Conservation (phyloP, 352 stramenopile genomes). For the Pythium utonaiense region DNA sequence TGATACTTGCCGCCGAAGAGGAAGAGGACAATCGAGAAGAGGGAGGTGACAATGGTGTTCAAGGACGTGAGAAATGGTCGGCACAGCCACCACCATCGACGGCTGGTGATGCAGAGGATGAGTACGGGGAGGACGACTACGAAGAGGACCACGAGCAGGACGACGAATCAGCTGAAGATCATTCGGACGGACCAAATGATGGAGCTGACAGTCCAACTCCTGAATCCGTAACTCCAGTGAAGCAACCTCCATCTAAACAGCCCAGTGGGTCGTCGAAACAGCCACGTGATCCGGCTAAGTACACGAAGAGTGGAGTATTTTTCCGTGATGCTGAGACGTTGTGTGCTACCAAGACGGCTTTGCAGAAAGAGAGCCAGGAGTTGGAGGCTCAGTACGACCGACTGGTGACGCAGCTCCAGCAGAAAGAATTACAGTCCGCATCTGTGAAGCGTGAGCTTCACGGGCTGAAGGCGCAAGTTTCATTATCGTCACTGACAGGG, state of each 20-base stretch:
- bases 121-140: constrained; percentile 15
- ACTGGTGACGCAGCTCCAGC: constrained; percentile 29
- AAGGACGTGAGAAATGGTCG: constrained; percentile 6
- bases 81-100: constrained; percentile 18
- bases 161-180: constrained; percentile 19
- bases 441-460: constrained; percentile 44
- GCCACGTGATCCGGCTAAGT: constrained; percentile 16
- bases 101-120: constrained; percentile 9
- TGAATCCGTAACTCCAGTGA: constrained; percentile 2
- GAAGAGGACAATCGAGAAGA: background rate
- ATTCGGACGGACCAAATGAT: background rate
- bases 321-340: constrained; percentile 58
- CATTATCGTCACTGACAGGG: constrained; percentile 26
- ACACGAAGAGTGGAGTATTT: constrained; percentile 36
- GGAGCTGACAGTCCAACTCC: background rate
- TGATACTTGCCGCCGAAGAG: background rate
- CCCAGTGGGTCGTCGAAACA: background rate
- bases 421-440: constrained; percentile 32
- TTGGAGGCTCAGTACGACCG: constrained; percentile 31
- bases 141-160: constrained; percentile 23
- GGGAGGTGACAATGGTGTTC: background rate
- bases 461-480: constrained; percentile 51
- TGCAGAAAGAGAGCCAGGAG: constrained; percentile 39
- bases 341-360: constrained; percentile 30
- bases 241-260: background rate